Conservation (phyloP, 306 rosid species). For the Sindora glabra region DNA sequence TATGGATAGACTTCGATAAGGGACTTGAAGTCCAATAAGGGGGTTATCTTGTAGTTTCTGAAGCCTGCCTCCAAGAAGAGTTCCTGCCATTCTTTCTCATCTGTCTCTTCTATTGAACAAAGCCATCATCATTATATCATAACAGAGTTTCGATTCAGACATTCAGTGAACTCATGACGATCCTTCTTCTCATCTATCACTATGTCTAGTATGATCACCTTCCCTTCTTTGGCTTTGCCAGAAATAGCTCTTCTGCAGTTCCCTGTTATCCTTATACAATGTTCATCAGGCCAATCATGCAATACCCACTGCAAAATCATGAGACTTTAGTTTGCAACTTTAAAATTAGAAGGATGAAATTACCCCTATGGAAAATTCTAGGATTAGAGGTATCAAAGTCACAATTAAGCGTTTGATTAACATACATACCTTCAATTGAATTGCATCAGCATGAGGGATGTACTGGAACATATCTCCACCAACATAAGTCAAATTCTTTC, state of each 20-base stretch:
- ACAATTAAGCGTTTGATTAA: too few relatives aligned
- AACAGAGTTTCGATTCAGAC: conserved; percentile 12
- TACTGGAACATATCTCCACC: too few relatives aligned
- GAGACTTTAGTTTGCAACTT: too few relatives aligned
- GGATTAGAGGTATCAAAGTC: too few relatives aligned
- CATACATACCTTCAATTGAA: too few relatives aligned
- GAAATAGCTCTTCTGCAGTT: conserved; percentile 22
- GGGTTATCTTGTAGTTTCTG: conserved; percentile 12
- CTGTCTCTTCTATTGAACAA: conserved; percentile 13
- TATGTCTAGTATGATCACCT: conserved; percentile 23
- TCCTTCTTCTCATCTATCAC: conserved; percentile 15
- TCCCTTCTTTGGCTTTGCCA: background rate
- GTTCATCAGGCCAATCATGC: conserved; percentile 11
- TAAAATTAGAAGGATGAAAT: too few relatives aligned
- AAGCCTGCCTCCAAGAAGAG: conserved; percentile 32
- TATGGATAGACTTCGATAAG: conserved; percentile 33
- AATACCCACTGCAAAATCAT: conserved; percentile 14
- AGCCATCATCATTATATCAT: conserved; percentile 29
- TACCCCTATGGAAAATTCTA: too few relatives aligned
- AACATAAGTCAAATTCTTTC: too few relatives aligned
- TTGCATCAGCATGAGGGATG: too few relatives aligned
- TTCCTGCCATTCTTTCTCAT: conserved; percentile 25
- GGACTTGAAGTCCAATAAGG: conserved; percentile 20
- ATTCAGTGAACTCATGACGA: conserved; percentile 3
- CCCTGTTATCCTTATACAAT: conserved; percentile 15